Conservation (phyloP, 2,329 filamentous ascomycete species). For the Pseudocercospora fijiensis region DNA sequence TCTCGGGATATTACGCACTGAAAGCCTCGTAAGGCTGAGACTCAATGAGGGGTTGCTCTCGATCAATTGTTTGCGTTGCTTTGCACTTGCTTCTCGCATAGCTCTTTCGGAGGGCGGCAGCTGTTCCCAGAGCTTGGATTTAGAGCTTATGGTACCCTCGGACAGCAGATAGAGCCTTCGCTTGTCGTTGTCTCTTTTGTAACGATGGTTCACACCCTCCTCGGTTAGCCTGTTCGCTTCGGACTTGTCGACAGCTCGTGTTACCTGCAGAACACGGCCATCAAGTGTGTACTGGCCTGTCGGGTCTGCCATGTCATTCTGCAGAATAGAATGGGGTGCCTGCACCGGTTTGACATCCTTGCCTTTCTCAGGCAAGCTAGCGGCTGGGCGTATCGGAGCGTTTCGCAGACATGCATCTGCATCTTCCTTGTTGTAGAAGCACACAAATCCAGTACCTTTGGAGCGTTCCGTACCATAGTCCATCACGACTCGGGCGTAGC, state of each 20-base stretch:
- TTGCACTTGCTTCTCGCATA: conserved; percentile 82
- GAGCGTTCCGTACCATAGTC: conserved; percentile 82
- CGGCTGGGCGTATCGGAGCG: conserved; percentile 60
- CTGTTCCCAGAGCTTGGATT: conserved; percentile 72
- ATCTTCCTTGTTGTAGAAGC: conserved; percentile 77
- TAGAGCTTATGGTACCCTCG: conserved; percentile 79
- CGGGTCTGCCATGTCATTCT: conserved; percentile 79
- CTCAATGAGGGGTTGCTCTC: conserved; percentile 88
- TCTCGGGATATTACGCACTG: conserved; percentile 85
- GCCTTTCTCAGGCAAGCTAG: conserved; percentile 32
- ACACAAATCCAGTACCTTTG: conserved; percentile 91
- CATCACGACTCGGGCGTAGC: conserved; percentile 88
- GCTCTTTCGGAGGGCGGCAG: conserved; percentile 77
- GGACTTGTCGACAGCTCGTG: conserved; percentile 78
- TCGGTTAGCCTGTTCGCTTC: conserved; percentile 75
- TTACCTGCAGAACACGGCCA: conserved; percentile 79
- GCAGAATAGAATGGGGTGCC: conserved; percentile 76
- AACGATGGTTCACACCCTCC: conserved; percentile 61
- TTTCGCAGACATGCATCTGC: conserved; percentile 72
- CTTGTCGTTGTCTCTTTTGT: conserved; percentile 79
- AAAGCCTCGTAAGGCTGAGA: conserved; percentile 83
- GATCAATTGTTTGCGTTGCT: conserved; percentile 85
- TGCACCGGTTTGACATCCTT: conserved; percentile 30
- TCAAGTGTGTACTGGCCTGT: conserved; percentile 86
- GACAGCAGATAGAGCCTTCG: conserved; percentile 81